Percentiles rank a stretch among this genome's conserved stretches.
Evolutionary conservation across 768 basidiomycete genomes (phyloP).

Genomic region (Russula sp.): DNA sequence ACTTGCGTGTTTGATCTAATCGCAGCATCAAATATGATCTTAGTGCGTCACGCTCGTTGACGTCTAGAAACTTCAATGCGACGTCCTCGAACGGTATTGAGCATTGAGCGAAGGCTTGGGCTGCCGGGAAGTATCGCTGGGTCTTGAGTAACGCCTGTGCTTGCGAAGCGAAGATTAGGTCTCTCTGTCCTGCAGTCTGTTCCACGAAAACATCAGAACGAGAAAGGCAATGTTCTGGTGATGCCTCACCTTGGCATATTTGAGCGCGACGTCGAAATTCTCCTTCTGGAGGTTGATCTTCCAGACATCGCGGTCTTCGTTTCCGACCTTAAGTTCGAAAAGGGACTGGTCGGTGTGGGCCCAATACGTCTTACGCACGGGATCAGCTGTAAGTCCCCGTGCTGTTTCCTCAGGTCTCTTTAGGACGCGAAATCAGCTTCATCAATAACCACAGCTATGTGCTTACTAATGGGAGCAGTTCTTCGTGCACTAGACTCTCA

Average conservation of each 20-base stretch:
- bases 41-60: conserved; percentile 84
- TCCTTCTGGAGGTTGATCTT: conserved; percentile 78
- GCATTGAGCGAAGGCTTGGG: conserved; percentile 88
- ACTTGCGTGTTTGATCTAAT: conserved; percentile 79
- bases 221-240: neutral
- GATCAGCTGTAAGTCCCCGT: conserved; percentile 76
- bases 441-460: neutral
- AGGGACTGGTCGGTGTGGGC: conserved; percentile 85
- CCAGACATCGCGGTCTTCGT: conserved; percentile 96
- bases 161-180: conserved; percentile 78
- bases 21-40: conserved; percentile 86
- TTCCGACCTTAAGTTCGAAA: conserved; percentile 79
- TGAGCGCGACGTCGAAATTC: conserved; percentile 73
- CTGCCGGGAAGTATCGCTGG: conserved; percentile 84
- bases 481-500: conserved; percentile 81
- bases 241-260: conserved; percentile 70
- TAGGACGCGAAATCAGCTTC: neutral
- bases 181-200: conserved; percentile 84
- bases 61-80: conserved; percentile 84
- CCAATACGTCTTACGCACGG: conserved; percentile 90
- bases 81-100: conserved; percentile 90
- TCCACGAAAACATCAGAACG: neutral
- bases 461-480: conserved; percentile 72
- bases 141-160: conserved; percentile 76
- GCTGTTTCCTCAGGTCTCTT: conserved; percentile 77